Conservation (phyloP, 306 rosid species). For the Cucumis cinereus region DNA sequence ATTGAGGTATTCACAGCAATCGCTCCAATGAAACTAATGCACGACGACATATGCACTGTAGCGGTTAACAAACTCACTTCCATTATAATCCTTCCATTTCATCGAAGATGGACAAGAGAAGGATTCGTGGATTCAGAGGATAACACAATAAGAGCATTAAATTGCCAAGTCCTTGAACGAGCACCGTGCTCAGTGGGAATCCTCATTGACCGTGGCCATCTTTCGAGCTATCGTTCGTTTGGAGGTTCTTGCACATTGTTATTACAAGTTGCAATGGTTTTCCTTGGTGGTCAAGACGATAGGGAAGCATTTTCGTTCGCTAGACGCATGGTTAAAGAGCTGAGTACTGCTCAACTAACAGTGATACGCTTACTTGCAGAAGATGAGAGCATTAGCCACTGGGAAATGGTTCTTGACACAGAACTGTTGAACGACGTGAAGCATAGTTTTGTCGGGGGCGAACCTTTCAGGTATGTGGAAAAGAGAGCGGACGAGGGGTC, state of each 20-base stretch:
- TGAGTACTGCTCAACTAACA: slow-evolving; percentile 6
- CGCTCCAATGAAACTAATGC: slow-evolving; percentile 36
- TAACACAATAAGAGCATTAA: slow-evolving; percentile 23
- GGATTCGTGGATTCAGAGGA: slow-evolving; percentile 30
- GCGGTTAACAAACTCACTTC: slow-evolving; percentile 32
- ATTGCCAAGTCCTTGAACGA: slow-evolving; percentile 22
- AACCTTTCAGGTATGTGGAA: slow-evolving; percentile 11
- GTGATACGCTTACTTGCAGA: slow-evolving; percentile 11
- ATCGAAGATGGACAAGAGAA: slow-evolving; percentile 27
- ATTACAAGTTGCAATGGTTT: slow-evolving; percentile 30
- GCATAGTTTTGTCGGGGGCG: background rate
- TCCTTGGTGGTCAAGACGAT: slow-evolving; percentile 53
- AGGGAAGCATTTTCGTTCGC: slow-evolving; percentile 35
- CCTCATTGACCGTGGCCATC: slow-evolving; percentile 30
- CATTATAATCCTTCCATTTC: slow-evolving; percentile 47
- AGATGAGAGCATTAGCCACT: background rate
- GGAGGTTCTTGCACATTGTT: slow-evolving; percentile 2
- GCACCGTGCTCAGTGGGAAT: slow-evolving; percentile 58
- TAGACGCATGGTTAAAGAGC: slow-evolving; percentile 30
- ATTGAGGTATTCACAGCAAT: slow-evolving; percentile 35
- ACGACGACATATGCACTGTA: slow-evolving; percentile 40
- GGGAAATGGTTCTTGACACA: slow-evolving; percentile 11
- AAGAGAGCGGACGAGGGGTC: slow-evolving; percentile 9
- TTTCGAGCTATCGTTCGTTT: slow-evolving; percentile 5
- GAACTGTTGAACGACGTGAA: slow-evolving; percentile 14